Percentiles rank a stretch among this genome's conserved stretches.
Conservation (phyloP, 768 basidiomycete genomes). For the Kwoniella pini region DNA sequence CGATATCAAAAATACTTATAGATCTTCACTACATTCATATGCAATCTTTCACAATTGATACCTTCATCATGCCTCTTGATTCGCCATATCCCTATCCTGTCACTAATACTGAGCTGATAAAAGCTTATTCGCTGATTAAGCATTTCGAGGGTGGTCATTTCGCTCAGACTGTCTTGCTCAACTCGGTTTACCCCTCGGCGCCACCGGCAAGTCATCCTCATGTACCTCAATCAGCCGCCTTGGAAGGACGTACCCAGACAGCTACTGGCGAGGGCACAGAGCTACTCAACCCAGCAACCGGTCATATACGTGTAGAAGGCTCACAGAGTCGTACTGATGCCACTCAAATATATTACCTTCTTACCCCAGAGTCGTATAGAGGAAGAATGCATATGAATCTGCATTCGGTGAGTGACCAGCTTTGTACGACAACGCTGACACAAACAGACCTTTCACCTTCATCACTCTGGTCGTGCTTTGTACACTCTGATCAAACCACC, state of each 20-base stretch:
- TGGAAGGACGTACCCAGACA: constrained; percentile 18
- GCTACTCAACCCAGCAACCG: constrained; percentile 1
- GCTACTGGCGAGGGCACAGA: constrained; percentile 21
- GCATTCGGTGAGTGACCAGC: constrained; percentile 30
- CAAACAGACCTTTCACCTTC: constrained; percentile 30
- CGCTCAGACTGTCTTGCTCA: constrained; percentile 37
- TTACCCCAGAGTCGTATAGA: constrained; percentile 32
- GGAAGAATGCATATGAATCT: constrained; percentile 49
- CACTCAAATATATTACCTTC: constrained; percentile 45
- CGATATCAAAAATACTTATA: background rate
- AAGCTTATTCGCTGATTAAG: constrained; percentile 26
- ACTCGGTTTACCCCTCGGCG: constrained; percentile 12
- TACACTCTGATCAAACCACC: constrained; percentile 44
- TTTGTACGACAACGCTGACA: background rate
- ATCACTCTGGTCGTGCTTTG: constrained; percentile 32
- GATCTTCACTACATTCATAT: background rate
- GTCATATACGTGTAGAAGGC: background rate
- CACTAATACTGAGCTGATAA: constrained; percentile 50
- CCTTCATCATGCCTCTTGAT: constrained; percentile 12
- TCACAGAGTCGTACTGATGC: constrained; percentile 25
- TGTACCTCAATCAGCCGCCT: constrained; percentile 5
- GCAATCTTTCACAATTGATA: background rate
- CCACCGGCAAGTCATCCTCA: background rate
- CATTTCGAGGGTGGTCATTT: constrained; percentile 50
- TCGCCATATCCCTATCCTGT: constrained; percentile 36